Conservation (phyloP, 2,329 filamentous ascomycete species). For the Clarireedia homoeocarpa region DNA sequence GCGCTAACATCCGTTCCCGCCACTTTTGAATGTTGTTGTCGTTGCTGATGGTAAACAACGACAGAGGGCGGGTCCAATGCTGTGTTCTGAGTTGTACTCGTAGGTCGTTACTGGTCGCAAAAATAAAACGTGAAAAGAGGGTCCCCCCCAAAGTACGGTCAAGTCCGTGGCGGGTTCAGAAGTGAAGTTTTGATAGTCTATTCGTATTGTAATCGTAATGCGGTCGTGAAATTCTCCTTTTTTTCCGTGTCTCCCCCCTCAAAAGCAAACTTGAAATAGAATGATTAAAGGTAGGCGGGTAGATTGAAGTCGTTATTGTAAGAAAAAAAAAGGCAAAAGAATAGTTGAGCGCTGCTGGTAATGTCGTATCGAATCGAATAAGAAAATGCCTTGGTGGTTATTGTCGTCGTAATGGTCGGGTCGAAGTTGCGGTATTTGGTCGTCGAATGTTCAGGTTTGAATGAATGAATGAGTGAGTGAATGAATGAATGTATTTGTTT, state of each 20-base stretch:
- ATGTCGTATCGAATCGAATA: neutral
- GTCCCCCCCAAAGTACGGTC: neutral
- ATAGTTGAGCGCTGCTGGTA: neutral
- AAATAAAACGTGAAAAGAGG: neutral
- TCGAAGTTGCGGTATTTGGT: neutral
- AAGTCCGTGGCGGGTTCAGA: neutral
- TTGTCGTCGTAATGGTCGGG: neutral
- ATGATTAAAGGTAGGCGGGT: neutral
- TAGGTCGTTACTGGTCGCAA: neutral
- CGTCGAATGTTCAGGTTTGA: neutral
- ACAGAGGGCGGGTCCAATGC: neutral
- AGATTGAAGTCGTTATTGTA: neutral
- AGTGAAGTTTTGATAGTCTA: neutral
- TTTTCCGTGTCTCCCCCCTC: neutral
- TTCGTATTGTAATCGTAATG: slow-evolving; percentile 4
- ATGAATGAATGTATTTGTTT: too few species aligned
- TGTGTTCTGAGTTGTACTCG: neutral
- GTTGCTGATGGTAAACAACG: too few species aligned
- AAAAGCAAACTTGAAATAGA: slow-evolving; percentile 1
- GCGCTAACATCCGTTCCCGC: slow-evolving; percentile 7
- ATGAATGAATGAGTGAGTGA: too few species aligned
- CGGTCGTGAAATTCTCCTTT: slow-evolving; percentile 8
- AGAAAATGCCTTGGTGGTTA: neutral
- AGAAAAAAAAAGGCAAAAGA: neutral
- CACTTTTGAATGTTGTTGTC: neutral